These are phyloP conservation scores for Lachancea dasiensis DNA, from an alignment of 805 yeast genomes.

Conservation along the genomic window DNA sequence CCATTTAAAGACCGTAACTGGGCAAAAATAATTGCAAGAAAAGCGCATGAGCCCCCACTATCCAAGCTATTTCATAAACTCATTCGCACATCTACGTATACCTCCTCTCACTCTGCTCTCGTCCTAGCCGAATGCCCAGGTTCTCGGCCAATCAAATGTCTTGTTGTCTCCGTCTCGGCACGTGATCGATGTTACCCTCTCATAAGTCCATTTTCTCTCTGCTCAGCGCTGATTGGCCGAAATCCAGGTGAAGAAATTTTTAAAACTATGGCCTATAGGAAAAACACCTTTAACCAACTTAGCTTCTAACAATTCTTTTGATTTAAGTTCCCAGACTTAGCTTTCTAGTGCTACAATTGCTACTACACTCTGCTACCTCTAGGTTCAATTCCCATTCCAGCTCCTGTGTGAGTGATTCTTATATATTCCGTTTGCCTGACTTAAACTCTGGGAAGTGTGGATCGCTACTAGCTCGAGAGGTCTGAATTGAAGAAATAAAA, in stretches of 20 bases:
- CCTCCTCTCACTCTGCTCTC: too few species aligned
- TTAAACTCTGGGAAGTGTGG: neutral
- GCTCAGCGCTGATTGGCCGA: neutral
- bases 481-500: neutral
- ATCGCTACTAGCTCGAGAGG: slow-evolving; percentile 1
- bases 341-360: neutral
- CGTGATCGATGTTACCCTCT: too few species aligned
- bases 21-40: too few species aligned
- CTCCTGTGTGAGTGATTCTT: slow-evolving; percentile 1
- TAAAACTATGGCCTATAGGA: neutral
- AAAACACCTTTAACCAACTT: neutral
- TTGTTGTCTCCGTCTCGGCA: too few species aligned
- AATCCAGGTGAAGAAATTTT: neutral
- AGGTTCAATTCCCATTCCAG: slow-evolving; percentile 1
- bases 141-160: too few species aligned
- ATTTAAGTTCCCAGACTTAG: neutral
- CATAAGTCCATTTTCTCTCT: too few species aligned
- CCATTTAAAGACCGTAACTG: too few species aligned
- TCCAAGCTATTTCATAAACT: too few species aligned
- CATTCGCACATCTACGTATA: too few species aligned
- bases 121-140: too few species aligned
- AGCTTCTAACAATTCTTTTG: neutral
- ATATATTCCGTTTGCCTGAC: slow-evolving; percentile 1
- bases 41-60: too few species aligned
- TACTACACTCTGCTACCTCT: neutral